A percentile compares a stretch with the other conserved stretches of the same genome.
phyloP scores from a whole-genome alignment of 768 basidiomycete species.

The Russula abietina region DNA sequence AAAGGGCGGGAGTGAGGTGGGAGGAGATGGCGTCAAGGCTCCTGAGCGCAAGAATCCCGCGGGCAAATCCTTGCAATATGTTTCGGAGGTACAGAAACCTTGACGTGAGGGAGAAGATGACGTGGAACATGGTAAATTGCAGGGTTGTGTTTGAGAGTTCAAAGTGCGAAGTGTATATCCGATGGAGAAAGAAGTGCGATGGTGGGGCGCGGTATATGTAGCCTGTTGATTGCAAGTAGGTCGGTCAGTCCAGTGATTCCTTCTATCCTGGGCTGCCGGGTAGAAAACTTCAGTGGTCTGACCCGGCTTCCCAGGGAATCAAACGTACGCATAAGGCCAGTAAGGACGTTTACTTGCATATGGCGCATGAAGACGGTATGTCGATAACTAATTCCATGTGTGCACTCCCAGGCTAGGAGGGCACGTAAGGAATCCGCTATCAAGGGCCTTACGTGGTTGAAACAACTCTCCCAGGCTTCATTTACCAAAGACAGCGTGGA shows the following conservation, averaged over 20 bases:
- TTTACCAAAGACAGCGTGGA: too few relatives aligned
- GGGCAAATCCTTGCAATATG: slow-evolving; percentile 9
- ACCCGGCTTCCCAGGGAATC: too few relatives aligned
- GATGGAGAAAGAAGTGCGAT: background rate
- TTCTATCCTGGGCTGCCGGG: too few relatives aligned
- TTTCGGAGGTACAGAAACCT: slow-evolving; percentile 14
- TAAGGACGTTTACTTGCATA: too few relatives aligned
- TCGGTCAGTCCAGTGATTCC: background rate
- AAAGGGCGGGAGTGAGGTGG: background rate
- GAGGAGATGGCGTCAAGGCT: background rate
- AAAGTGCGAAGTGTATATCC: background rate
- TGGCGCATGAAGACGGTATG: too few relatives aligned
- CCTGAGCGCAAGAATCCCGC: slow-evolving; percentile 9
- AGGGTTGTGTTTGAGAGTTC: background rate
- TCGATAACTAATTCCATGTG: too few relatives aligned
- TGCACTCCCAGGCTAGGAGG: too few relatives aligned
- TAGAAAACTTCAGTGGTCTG: too few relatives aligned
- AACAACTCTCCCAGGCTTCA: too few relatives aligned
- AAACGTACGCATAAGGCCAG: too few relatives aligned
- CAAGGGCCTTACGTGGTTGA: too few relatives aligned
- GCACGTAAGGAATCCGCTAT: too few relatives aligned
- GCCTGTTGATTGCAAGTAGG: background rate
- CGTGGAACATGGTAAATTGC: slow-evolving; percentile 10
- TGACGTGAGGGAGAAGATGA: slow-evolving; percentile 5
- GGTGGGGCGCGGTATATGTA: background rate